Base-by-base conservation (phyloP, 2,329 filamentous ascomycete species). In the Fusarium subglutinans region DNA sequence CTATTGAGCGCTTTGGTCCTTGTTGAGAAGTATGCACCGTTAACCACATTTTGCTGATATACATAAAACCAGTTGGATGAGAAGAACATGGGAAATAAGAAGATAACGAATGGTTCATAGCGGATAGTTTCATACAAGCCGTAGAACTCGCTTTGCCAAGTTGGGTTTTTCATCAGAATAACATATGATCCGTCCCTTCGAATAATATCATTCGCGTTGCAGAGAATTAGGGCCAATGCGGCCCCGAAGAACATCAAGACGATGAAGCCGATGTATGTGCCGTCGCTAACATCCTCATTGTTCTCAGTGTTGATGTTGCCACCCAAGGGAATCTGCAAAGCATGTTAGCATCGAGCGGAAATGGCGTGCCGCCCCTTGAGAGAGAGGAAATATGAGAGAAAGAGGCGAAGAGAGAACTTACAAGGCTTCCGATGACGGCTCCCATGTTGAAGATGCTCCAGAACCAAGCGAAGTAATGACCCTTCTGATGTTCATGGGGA, bases 401-500 rank as follows among this genome's bases (percentile, higher is more conserved):
- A 7, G 18, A 10, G 0, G 10, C 1, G 17, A 14, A 35, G 33
- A 35, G 33, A 14, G 9, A 3, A 78, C 83, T 76, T 79, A 87
- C 84, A 79, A 91, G 82, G 77, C 92, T 91, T 68, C 95, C 95
- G 80, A 98, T 93, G 65, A 98, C 95, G 77, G 91, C 94, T 75
- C 95, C 95, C 66, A 96, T 83, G 82, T 98, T 98, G 87, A 98
- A 98, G 78, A 98, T 97, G 79, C 95, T 91, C 95, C 95, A 98
- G 84, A 98, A 98, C 85, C 91, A 91, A 64, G 93, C 93, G 81
- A 98, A 97, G 82, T 94, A 98, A 69, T 91, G 91, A 37, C 95
- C 95, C 86, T 98, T 98, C 70, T 90, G 89, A 30, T 90, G 83
- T 83, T 98, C 95, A 24, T 89, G 86, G 1, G 95, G 95, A 80